Evolutionary conservation across 2,329 filamentous ascomycete species (phyloP).

Genomic region (Hymenoscyphus infarciens): DNA sequence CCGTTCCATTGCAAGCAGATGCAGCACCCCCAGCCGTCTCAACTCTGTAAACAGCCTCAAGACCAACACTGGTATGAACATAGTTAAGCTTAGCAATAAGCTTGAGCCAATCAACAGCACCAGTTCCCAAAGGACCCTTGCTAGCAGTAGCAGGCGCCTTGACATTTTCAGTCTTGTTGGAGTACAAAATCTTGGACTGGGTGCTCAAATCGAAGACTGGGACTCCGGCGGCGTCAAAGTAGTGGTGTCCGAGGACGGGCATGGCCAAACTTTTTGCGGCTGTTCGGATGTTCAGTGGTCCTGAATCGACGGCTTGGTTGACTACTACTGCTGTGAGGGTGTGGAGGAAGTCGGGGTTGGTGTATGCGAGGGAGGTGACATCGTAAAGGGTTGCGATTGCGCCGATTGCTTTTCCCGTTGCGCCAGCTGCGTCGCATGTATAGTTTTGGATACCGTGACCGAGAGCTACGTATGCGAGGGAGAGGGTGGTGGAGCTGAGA

Average conservation of each 20-base stretch:
- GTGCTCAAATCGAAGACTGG: constrained; percentile 31
- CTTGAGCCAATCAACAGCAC: constrained; percentile 33
- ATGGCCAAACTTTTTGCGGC: constrained; percentile 9
- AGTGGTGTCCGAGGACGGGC: constrained; percentile 29
- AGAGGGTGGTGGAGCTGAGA: constrained; percentile 26
- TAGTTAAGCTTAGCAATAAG: constrained; percentile 27
- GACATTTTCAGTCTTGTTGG: constrained; percentile 24
- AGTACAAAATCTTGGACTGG: constrained; percentile 24
- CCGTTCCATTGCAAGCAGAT: constrained; percentile 1
- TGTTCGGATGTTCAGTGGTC: constrained; percentile 4
- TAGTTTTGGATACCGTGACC: constrained; percentile 36
- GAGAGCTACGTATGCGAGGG: constrained; percentile 31
- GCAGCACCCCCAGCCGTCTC: constrained; percentile 31
- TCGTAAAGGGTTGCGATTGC: constrained; percentile 35
- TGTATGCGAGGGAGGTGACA: constrained; percentile 27
- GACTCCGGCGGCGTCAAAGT: constrained; percentile 29
- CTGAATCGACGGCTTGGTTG: constrained; percentile 14
- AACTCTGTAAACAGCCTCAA: constrained; percentile 31
- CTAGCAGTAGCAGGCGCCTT: constrained; percentile 26
- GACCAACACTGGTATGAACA: constrained; percentile 18
- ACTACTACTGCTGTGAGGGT: constrained; percentile 24
- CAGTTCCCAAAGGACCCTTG: constrained; percentile 27
- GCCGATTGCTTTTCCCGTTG: constrained; percentile 25
- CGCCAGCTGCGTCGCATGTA: constrained; percentile 27
- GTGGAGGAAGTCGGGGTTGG: constrained; percentile 16